Evolutionary conservation across 78 protist species (phyloP).

Genomic region (Paratrimastix pyriformis): DNA sequence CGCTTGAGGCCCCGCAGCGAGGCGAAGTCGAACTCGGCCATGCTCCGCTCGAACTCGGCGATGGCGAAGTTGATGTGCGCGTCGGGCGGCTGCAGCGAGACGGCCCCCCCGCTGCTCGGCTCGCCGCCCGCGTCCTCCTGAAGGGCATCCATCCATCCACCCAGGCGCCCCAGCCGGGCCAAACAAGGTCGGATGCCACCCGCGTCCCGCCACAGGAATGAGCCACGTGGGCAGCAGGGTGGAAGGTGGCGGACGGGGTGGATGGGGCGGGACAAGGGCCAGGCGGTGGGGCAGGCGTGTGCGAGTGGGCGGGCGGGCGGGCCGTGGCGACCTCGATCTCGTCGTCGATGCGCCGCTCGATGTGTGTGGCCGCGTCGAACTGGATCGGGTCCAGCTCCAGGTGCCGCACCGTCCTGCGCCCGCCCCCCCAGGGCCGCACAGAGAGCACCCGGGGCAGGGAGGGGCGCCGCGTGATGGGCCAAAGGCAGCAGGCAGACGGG

Average conservation of each 20-base stretch:
- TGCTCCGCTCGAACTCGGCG: neutral
- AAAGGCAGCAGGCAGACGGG: too few species aligned
- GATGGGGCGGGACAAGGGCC: neutral
- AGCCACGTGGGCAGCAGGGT: too few species aligned
- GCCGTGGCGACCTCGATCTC: neutral
- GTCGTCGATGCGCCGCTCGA: neutral
- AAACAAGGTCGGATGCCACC: neutral
- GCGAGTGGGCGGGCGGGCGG: neutral
- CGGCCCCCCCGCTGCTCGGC: neutral
- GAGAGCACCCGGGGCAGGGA: too few species aligned
- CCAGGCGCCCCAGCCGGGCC: neutral
- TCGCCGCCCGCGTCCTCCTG: neutral
- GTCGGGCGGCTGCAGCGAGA: neutral
- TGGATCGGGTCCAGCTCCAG: neutral
- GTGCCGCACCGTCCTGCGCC: neutral
- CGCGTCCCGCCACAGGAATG: too few species aligned
- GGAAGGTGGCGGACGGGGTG: too few species aligned
- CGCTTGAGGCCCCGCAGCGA: neutral
- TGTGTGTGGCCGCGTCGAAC: neutral
- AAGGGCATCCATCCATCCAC: neutral
- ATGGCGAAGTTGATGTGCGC: neutral
- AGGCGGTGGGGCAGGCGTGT: neutral
- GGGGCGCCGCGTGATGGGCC: too few species aligned
- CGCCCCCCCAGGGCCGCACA: too few species aligned
- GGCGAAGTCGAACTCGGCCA: constrained; percentile 1